phyloP scores from a whole-genome alignment of 345 rosid genomes.

The Eucalyptus fibrosa region DNA sequence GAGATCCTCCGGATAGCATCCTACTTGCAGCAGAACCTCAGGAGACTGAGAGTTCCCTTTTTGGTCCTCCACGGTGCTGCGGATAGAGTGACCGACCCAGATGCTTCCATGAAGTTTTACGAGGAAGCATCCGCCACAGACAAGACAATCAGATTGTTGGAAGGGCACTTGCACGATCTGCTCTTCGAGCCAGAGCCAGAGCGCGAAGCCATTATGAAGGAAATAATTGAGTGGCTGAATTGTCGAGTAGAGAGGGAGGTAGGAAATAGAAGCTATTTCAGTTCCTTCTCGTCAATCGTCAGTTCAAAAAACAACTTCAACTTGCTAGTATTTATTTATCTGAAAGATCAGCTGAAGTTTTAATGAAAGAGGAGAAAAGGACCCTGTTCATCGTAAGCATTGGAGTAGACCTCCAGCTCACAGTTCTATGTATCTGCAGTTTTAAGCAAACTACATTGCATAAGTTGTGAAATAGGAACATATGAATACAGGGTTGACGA shows the following conservation, averaged over 20 bases:
- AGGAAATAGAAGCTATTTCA: background rate
- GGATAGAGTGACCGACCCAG: slow-evolving; percentile 78
- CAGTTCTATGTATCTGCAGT: background rate
- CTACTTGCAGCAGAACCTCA: slow-evolving; percentile 54
- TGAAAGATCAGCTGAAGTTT: background rate
- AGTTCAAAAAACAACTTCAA: background rate
- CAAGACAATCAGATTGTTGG: slow-evolving; percentile 56
- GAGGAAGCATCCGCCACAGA: slow-evolving; percentile 61
- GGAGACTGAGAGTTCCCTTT: slow-evolving; percentile 55
- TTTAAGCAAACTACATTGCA: background rate
- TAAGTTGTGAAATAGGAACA: background rate
- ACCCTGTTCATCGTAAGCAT: background rate
- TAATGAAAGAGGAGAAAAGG: background rate
- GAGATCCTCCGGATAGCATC: slow-evolving; percentile 71
- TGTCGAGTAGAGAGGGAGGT: background rate
- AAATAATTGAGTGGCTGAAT: slow-evolving; percentile 55
- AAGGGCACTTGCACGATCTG: slow-evolving; percentile 79
- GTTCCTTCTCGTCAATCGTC: background rate
- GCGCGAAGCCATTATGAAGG: slow-evolving; percentile 47
- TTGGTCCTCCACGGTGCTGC: slow-evolving; percentile 82
- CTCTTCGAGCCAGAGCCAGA: slow-evolving; percentile 89
- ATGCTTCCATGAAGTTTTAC: slow-evolving; percentile 50
- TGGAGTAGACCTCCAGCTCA: background rate
- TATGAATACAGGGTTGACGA: background rate
- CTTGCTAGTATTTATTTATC: background rate